Evolutionary conservation across 2,329 filamentous ascomycete species (phyloP).

Genomic region (Echinosphaeria canescens): DNA sequence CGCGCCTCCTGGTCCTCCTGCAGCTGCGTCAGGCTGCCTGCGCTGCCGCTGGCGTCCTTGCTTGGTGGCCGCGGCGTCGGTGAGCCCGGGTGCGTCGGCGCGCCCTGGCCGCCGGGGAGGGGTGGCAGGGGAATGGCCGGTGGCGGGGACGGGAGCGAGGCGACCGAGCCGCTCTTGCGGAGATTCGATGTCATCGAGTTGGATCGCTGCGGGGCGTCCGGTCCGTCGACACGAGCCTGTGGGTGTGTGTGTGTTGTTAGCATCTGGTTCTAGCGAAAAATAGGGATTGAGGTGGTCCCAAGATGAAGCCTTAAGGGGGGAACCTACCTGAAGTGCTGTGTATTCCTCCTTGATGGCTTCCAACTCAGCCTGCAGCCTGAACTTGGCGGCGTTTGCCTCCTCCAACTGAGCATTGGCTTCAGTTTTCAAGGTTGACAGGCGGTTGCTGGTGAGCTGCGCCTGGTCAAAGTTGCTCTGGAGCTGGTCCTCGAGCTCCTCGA

Average conservation of each 20-base stretch:
- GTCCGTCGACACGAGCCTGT: too few species aligned
- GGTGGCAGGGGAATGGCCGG: constrained; percentile 93
- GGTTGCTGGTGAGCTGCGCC: constrained; percentile 66
- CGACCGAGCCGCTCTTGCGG: constrained; percentile 66
- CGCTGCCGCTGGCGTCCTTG: constrained; percentile 48
- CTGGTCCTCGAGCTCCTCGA: constrained; percentile 94
- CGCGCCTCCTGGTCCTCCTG: constrained; percentile 90
- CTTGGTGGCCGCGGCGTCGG: constrained; percentile 50
- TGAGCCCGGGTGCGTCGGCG: constrained; percentile 17
- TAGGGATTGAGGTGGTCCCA: too few species aligned
- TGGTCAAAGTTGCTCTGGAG: constrained; percentile 90
- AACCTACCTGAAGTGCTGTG: constrained; percentile 51
- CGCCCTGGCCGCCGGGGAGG: constrained; percentile 38
- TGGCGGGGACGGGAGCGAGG: constrained; percentile 77
- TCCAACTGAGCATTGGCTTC: constrained; percentile 59
- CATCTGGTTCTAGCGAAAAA: too few species aligned
- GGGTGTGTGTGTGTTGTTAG: too few species aligned
- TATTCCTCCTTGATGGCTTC: constrained; percentile 49
- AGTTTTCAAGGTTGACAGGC: constrained; percentile 60
- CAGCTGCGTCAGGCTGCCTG: constrained; percentile 60
- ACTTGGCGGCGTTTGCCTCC: constrained; percentile 47
- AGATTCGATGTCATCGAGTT: constrained; percentile 44
- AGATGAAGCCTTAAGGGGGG: background rate
- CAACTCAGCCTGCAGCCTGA: constrained; percentile 43
- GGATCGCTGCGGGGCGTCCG: constrained; percentile 35